These are phyloP conservation scores for Floccularia luteovirens DNA, from an alignment of 768 basidiomycete species.

Conservation along the genomic window DNA sequence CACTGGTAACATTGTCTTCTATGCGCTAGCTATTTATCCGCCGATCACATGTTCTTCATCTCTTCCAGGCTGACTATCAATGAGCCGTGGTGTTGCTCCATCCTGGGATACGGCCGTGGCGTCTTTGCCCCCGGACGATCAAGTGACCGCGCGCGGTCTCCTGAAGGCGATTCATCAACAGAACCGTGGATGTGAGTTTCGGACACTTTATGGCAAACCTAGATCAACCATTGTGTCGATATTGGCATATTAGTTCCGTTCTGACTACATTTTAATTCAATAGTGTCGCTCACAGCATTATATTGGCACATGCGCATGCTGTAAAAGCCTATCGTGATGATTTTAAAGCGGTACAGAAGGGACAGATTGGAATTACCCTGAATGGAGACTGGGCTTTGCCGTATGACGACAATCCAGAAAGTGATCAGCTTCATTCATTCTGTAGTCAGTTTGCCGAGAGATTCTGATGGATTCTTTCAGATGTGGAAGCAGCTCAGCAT, in stretches of 20 bases:
- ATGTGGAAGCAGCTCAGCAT: constrained; percentile 52
- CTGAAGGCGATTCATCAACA: constrained; percentile 48
- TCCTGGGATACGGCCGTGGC: constrained; percentile 58
- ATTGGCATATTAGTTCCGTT: too few species aligned
- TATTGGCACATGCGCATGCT: constrained; percentile 63
- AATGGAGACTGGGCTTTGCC: constrained; percentile 64
- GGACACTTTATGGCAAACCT: too few species aligned
- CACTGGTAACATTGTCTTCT: constrained; percentile 39
- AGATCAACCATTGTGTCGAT: too few species aligned
- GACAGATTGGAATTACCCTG: constrained; percentile 66
- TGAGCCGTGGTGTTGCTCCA: constrained; percentile 64
- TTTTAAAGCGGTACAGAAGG: constrained; percentile 46
- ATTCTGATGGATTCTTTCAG: constrained; percentile 21
- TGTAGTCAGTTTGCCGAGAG: not conserved
- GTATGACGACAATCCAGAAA: too few species aligned
- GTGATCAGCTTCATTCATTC: too few species aligned
- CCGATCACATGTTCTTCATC: not conserved
- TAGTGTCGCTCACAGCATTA: constrained; percentile 61
- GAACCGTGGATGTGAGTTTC: constrained; percentile 57
- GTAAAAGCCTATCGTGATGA: constrained; percentile 56
- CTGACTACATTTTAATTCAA: constrained; percentile 1
- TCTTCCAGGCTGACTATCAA: constrained; percentile 56
- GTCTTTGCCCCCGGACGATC: constrained; percentile 62
- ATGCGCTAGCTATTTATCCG: too few species aligned
- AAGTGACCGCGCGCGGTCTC: constrained; percentile 45